Conservation (phyloP, 176 grass and related monocot genomes). For the Thinopyrum elongatum region DNA sequence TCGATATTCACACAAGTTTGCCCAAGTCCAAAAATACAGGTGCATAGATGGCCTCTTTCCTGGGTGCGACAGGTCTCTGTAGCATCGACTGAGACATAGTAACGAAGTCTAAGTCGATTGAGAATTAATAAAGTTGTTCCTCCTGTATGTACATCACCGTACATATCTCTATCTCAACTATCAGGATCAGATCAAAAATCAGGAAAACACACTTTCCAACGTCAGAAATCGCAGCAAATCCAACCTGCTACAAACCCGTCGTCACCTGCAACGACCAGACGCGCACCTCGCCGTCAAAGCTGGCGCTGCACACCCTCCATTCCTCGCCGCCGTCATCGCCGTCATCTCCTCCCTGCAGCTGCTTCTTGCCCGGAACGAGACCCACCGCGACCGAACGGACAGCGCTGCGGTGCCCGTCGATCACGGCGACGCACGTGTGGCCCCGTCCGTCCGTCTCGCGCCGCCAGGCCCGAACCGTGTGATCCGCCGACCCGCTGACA, state of each 20-base stretch:
- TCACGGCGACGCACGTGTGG: slow-evolving; percentile 56
- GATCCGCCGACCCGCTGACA: slow-evolving; percentile 80
- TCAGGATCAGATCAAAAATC: neutral
- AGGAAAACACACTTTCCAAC: neutral
- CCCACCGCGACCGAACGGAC: slow-evolving; percentile 59
- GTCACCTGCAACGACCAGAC: slow-evolving; percentile 64
- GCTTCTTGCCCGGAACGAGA: neutral
- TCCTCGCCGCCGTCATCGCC: slow-evolving; percentile 29
- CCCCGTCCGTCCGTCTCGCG: slow-evolving; percentile 40
- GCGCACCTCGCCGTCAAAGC: slow-evolving; percentile 78
- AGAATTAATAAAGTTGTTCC: no score
- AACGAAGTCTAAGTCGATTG: no score
- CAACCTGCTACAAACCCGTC: slow-evolving; percentile 23
- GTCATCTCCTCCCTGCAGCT: neutral
- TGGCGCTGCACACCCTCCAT: slow-evolving; percentile 68
- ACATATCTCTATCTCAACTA: neutral
- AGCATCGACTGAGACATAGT: no score
- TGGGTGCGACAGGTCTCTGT: no score
- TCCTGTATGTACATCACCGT: neutral
- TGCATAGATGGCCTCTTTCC: neutral
- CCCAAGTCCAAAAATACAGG: neutral
- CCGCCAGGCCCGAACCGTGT: slow-evolving; percentile 71
- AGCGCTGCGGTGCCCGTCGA: slow-evolving; percentile 47
- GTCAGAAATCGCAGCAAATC: slow-evolving; percentile 31
- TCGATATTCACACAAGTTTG: neutral